Evolutionary conservation across 2,329 filamentous ascomycete genomes (phyloP).

Genomic region (Penicillium expansum): DNA sequence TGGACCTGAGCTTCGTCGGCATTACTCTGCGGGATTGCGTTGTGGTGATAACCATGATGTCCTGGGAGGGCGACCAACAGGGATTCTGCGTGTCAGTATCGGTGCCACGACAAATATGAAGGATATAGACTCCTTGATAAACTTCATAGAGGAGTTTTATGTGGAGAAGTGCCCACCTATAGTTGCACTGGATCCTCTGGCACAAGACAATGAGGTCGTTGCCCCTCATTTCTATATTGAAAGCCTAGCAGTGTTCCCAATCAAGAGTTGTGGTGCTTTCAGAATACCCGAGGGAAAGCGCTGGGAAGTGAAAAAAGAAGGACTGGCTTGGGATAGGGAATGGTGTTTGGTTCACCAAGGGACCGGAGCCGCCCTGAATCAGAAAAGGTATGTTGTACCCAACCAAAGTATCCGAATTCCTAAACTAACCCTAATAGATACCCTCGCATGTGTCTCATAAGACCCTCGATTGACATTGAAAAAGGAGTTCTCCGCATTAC

Average conservation of each 20-base stretch:
- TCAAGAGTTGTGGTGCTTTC: constrained; percentile 90
- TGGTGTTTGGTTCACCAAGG: constrained; percentile 92
- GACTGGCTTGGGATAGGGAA: constrained; percentile 89
- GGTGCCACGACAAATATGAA: constrained; percentile 81
- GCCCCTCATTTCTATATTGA: constrained; percentile 54
- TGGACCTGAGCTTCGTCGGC: constrained; percentile 77
- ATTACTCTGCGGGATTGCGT: constrained; percentile 79
- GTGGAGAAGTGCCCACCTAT: constrained; percentile 35
- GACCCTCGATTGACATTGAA: constrained; percentile 69
- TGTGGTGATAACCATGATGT: constrained; percentile 83
- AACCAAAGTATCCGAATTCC: neutral
- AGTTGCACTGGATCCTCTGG: constrained; percentile 16
- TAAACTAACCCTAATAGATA: neutral
- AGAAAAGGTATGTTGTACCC: constrained; percentile 66
- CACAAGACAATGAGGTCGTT: constrained; percentile 12
- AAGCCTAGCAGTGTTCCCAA: constrained; percentile 74
- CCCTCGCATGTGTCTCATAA: constrained; percentile 80
- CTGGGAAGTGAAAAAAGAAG: constrained; percentile 80
- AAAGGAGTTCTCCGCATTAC: constrained; percentile 62
- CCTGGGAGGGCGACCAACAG: constrained; percentile 79
- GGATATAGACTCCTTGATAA: constrained; percentile 70
- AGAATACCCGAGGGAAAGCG: constrained; percentile 58
- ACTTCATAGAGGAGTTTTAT: constrained; percentile 71
- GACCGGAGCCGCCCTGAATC: constrained; percentile 78
- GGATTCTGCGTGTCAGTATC: constrained; percentile 78